phyloP scores from a whole-genome alignment of 257 asterid genomes.

The Coffea canephora region DNA sequence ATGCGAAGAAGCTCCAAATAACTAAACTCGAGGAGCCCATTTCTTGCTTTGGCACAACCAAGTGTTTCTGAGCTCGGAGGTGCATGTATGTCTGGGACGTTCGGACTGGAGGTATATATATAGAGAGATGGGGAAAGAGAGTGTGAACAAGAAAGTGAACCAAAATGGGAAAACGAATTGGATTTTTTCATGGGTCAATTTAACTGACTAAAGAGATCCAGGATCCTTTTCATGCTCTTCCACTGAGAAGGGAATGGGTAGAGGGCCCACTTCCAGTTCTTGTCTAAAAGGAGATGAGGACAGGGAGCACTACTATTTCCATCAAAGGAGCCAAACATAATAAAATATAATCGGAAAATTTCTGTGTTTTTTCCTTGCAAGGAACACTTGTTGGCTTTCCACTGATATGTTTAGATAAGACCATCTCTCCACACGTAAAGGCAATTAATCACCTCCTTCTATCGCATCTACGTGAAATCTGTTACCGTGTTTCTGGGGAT shows the following conservation, averaged over 20 bases:
- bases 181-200: slow-evolving; percentile 8
- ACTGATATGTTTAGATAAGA: background rate
- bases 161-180: background rate
- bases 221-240: slow-evolving; percentile 15
- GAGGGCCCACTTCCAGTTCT: slow-evolving; percentile 17
- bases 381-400: background rate
- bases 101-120: slow-evolving; percentile 16
- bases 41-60: background rate
- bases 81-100: background rate
- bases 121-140: slow-evolving; percentile 8
- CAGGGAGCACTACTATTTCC: background rate
- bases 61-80: background rate
- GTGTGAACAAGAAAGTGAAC: slow-evolving; percentile 27
- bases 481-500: background rate
- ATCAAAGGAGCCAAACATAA: background rate
- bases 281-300: background rate
- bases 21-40: slow-evolving; percentile 32
- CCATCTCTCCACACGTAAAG: background rate
- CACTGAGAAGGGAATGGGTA: slow-evolving; percentile 24
- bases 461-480: background rate
- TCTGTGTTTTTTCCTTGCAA: background rate
- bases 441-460: background rate
- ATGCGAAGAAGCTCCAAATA: slow-evolving; percentile 18
- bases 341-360: background rate
- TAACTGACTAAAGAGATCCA: slow-evolving; percentile 11